Evolutionary conservation across 108 stramenopile species (phyloP).

Genomic region (Fragilaria radians): DNA sequence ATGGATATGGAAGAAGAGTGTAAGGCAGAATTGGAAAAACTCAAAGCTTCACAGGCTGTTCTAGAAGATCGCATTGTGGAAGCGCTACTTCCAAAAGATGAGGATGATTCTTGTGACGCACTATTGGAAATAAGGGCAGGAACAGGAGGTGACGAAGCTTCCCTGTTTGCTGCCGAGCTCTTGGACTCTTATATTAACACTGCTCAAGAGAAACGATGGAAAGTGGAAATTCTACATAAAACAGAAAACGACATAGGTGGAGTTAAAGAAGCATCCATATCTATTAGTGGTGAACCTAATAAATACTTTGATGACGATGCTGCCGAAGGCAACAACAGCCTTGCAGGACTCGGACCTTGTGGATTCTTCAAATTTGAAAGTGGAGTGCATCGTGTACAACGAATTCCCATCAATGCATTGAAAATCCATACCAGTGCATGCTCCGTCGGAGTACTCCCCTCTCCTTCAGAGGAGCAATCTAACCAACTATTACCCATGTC

Average conservation of each 20-base stretch:
- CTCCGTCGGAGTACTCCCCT: conserved; percentile 90
- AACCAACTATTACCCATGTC: conserved; percentile 45
- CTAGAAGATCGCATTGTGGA: conserved; percentile 42
- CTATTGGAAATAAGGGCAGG: conserved; percentile 95
- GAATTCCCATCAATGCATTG: conserved; percentile 91
- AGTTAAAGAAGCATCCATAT: conserved; percentile 61
- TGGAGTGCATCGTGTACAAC: conserved; percentile 97
- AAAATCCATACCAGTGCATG: conserved; percentile 93
- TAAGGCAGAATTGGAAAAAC: conserved; percentile 36
- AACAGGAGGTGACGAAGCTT: conserved; percentile 94
- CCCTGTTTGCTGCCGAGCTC: conserved; percentile 85
- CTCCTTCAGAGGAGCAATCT: conserved; percentile 40
- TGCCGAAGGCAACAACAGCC: conserved; percentile 15
- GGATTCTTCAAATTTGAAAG: conserved; percentile 88
- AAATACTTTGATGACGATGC: neutral
- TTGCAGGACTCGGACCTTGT: conserved; percentile 61
- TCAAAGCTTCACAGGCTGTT: conserved; percentile 17
- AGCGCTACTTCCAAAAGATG: conserved; percentile 65
- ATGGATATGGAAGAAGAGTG: conserved; percentile 49
- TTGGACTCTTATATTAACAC: conserved; percentile 77
- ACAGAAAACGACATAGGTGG: conserved; percentile 70
- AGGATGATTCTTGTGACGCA: conserved; percentile 61
- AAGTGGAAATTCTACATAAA: conserved; percentile 54
- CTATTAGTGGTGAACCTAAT: conserved; percentile 18
- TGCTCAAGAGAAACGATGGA: conserved; percentile 59